Evolutionary conservation across 2,329 filamentous ascomycete species (phyloP).

Genomic region (Epichloe uncinata): DNA sequence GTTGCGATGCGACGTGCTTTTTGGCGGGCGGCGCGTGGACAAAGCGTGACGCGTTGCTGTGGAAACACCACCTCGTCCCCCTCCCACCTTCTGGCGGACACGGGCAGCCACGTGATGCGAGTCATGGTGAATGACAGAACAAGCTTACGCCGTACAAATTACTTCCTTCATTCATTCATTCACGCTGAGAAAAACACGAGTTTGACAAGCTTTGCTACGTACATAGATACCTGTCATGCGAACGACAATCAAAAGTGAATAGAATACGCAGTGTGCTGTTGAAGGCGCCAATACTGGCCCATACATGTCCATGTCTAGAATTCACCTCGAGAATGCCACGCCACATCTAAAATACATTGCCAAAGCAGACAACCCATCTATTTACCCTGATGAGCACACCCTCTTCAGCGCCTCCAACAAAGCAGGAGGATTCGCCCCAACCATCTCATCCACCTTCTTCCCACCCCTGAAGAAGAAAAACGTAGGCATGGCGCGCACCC

Average conservation of each 20-base stretch:
- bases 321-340: neutral
- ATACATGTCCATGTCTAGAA: too few species aligned
- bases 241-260: too few species aligned
- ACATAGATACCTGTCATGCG: too few species aligned
- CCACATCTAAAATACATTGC: neutral
- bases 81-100: neutral
- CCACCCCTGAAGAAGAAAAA: constrained; percentile 76
- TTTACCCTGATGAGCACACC: neutral
- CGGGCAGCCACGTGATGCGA: neutral
- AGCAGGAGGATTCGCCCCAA: constrained; percentile 67
- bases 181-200: too few species aligned
- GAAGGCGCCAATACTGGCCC: too few species aligned
- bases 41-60: constrained; percentile 5
- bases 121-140: too few species aligned
- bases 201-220: too few species aligned
- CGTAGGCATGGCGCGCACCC: constrained; percentile 82
- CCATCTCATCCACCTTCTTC: constrained; percentile 55
- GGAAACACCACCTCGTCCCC: constrained; percentile 1
- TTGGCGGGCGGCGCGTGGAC: neutral
- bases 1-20: neutral
- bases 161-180: too few species aligned
- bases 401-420: constrained; percentile 24
- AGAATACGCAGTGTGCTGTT: too few species aligned
- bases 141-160: too few species aligned
- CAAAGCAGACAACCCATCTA: neutral